These are phyloP conservation scores for Mycena filopes DNA, from an alignment of 768 basidiomycete genomes.

Conservation along the genomic window DNA sequence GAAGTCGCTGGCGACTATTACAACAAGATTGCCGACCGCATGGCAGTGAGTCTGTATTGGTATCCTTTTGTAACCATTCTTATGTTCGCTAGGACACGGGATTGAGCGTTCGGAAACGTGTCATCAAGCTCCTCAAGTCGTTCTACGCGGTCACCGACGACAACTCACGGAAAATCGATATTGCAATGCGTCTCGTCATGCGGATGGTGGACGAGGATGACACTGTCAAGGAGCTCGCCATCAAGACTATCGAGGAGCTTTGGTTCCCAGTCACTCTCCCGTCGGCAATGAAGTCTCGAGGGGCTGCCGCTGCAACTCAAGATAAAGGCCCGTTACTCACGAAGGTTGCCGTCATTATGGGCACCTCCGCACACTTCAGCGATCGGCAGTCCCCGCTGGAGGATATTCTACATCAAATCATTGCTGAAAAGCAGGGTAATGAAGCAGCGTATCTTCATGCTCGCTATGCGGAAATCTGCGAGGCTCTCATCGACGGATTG, in stretches of 20 bases:
- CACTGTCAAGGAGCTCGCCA: slow-evolving; percentile 90
- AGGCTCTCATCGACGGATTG: slow-evolving; percentile 85
- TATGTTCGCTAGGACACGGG: slow-evolving; percentile 82
- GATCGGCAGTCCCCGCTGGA: slow-evolving; percentile 89
- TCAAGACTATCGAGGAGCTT: slow-evolving; percentile 90
- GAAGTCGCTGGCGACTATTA: slow-evolving; percentile 93
- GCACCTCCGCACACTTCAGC: slow-evolving; percentile 82
- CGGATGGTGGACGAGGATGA: slow-evolving; percentile 96
- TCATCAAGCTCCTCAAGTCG: slow-evolving; percentile 91
- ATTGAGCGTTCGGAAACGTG: slow-evolving; percentile 91
- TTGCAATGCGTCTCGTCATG: slow-evolving; percentile 81
- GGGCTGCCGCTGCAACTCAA: slow-evolving; percentile 42
- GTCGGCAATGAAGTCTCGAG: slow-evolving; percentile 51
- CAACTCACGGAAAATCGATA: slow-evolving; percentile 73
- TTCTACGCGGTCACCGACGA: slow-evolving; percentile 79
- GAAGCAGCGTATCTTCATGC: slow-evolving; percentile 65
- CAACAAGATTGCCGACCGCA: slow-evolving; percentile 86
- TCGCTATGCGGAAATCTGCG: slow-evolving; percentile 85
- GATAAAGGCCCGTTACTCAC: slow-evolving; percentile 67
- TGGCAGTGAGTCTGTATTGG: slow-evolving; percentile 69
- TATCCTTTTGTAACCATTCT: neutral
- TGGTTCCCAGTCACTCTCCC: slow-evolving; percentile 73
- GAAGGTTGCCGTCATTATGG: slow-evolving; percentile 88
- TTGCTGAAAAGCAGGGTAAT: slow-evolving; percentile 72
- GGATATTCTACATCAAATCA: slow-evolving; percentile 85